Base-by-base conservation (phyloP, 768 basidiomycete species). In the Piloderma croceum region DNA sequence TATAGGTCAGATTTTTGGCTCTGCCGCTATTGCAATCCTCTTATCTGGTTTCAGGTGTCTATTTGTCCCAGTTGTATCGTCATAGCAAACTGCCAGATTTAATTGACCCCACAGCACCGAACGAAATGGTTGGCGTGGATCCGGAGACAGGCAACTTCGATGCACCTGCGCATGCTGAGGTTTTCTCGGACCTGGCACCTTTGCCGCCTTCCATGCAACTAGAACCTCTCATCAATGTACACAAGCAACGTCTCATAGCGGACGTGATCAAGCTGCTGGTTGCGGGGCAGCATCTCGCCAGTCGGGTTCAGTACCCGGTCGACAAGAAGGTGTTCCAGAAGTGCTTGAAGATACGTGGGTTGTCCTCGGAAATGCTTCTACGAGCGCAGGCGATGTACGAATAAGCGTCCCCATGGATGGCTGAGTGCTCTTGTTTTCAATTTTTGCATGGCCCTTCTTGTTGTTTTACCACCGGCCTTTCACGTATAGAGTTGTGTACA, bases 141-240 rank as follows among this genome's bases (percentile, higher is more conserved):
- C 69, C 77, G 0, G 61, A 64, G 15, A 77, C 78, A 6, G 72
- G 74, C 32, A 75, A 73, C 48, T 80, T 89, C 43, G 77, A 82
- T 46, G 60, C 81, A 6, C 84, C 79, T 2, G 73, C 80, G 22
- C 80, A 82, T 47, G 85, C 88, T 0, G 85, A 89, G 45, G 84
- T 90, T 20, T 91, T 91, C 59, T 69, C 78, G 1, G 69, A 79
- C 10, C 71, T 91, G 5, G 71, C 79, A 3, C 74, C 81, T 6
- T 74, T 90, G 4, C 89, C 88, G 0, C 55, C 77, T 1, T 74
- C 76, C n/a, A 86, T 90, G 69, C 77, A 81, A 45, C 73, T 91
- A 21, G 87, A 90, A 51, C 87, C 89, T 3, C 61, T 91, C 43
- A 87, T 91, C 63, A 91, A 90, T 55, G 82, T 91, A 5, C 86